Conservation (phyloP, 257 asterid species). For the Lavandula angustifolia region DNA sequence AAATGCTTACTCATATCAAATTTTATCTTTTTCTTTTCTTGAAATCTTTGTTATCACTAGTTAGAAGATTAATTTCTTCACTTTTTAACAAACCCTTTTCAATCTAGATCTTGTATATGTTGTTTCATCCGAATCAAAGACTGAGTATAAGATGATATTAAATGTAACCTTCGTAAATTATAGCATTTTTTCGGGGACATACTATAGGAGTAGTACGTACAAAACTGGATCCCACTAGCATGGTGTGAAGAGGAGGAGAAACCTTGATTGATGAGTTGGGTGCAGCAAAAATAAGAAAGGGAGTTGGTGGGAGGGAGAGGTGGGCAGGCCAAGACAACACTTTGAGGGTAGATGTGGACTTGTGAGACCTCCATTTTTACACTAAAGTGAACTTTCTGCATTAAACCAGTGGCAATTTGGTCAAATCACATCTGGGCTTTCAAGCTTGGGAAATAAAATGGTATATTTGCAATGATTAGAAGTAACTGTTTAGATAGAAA, state of each 20-base stretch:
- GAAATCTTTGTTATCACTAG: too few relatives aligned
- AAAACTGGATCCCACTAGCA: too few relatives aligned
- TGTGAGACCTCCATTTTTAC: constrained; percentile 19
- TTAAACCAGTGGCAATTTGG: neutral
- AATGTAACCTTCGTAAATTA: too few relatives aligned
- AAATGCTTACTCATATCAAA: too few relatives aligned
- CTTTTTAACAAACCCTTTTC: too few relatives aligned
- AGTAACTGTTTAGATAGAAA: constrained; percentile 46
- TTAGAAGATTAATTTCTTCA: too few relatives aligned
- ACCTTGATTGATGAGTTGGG: constrained; percentile 6
- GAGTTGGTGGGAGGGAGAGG: constrained; percentile 38
- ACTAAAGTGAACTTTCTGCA: constrained; percentile 19
- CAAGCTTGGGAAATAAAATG: neutral
- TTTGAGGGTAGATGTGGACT: constrained; percentile 33
- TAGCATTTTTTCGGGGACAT: neutral
- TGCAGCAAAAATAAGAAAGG: constrained; percentile 11
- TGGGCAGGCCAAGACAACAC: constrained; percentile 16
- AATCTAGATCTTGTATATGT: too few relatives aligned
- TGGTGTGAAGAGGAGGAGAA: too few relatives aligned
- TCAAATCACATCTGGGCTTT: neutral
- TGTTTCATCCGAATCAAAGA: too few relatives aligned
- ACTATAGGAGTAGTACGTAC: too few relatives aligned
- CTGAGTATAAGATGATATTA: too few relatives aligned
- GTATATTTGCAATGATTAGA: constrained; percentile 35
- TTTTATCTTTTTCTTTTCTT: too few relatives aligned